Conservation (phyloP, 176 grass and related monocot species). For the Triticum urartu region DNA sequence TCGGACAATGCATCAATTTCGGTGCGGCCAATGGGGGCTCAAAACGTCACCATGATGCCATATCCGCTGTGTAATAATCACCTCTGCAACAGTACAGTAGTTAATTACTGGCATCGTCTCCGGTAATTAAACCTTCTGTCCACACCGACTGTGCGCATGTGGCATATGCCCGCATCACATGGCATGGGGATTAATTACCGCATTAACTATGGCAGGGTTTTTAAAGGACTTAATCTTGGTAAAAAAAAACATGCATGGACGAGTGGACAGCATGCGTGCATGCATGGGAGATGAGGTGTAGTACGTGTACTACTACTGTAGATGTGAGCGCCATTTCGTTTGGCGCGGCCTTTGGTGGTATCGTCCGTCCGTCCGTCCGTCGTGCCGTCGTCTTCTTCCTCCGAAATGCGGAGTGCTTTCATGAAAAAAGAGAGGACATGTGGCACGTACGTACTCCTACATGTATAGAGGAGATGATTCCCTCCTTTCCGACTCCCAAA, state of each 20-base stretch:
- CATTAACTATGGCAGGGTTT: neutral
- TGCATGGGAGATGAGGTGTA: too few relatives aligned
- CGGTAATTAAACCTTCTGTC: neutral
- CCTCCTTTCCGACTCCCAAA: neutral
- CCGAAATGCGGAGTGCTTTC: neutral
- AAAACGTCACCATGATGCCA: neutral
- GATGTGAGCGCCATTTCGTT: too few relatives aligned
- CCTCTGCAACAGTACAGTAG: neutral
- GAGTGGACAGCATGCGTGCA: too few relatives aligned
- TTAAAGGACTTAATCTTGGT: neutral
- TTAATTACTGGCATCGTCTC: neutral
- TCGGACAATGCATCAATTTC: neutral
- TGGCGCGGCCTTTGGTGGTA: too few relatives aligned
- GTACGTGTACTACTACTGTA: too few relatives aligned
- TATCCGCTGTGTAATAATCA: neutral
- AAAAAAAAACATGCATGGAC: too few relatives aligned
- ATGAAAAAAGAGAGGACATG: too few relatives aligned
- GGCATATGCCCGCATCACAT: neutral
- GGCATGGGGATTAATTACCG: slow-evolving; percentile 7
- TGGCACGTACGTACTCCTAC: too few relatives aligned
- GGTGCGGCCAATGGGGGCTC: neutral
- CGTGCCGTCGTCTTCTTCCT: neutral
- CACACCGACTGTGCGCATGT: neutral
- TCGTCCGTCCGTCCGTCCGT: too few relatives aligned
- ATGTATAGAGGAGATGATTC: neutral